Evolutionary conservation across 2,329 filamentous ascomycete genomes (phyloP), one percentile per base, ranked within the genome.

Genomic region (Dichotomopilus funicola): DNA sequence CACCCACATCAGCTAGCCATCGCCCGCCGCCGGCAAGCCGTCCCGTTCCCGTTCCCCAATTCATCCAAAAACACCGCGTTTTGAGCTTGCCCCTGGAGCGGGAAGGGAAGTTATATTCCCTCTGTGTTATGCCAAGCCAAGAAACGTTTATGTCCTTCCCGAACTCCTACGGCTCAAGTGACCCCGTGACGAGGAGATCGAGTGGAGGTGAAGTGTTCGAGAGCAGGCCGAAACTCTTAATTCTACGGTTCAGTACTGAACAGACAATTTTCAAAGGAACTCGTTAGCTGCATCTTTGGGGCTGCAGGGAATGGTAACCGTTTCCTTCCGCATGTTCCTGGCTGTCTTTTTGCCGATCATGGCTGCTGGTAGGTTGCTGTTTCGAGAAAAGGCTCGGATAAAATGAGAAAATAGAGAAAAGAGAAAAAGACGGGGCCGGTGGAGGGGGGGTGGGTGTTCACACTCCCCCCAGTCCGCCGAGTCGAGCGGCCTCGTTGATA

Each of bases 311-410:
- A 54, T 52, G 2, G 8, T 42, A 13, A 38, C 34, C 4, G 19
- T 43, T 58, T 56, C 55, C 57, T 56, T 51, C 49, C 51, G 56
- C 45, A 45, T 48, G 45, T 53, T 34, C 50, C 43, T 41, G 27
- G 40, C 57, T 46, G 51, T 54, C 40, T 42, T 59, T 56, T 51
- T 36, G 57, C 58, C 52, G 31, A 55, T 51, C 47, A 51, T 54
- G 53, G 59, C 49, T 36, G 36, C 50, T 27, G 19, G 40, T 51
- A 35, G 53, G 49, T 59, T 64, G 53, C 62, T 60, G 41, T 37
- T 61, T 64, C 46, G 40, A 59, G 62, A 51, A 49, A 63, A 62
- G 19, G 61, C 56, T 59, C 51, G 60, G 62, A 35, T 55, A 59
- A 62, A 61, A 53, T 51, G 46, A 27, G 35, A 34, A 41, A n/a